Percentiles rank a stretch among this genome's conserved stretches.
These are phyloP conservation scores for Penicillium hordei DNA, from an alignment of 2,329 filamentous ascomycete genomes.

Conservation along the genomic window DNA sequence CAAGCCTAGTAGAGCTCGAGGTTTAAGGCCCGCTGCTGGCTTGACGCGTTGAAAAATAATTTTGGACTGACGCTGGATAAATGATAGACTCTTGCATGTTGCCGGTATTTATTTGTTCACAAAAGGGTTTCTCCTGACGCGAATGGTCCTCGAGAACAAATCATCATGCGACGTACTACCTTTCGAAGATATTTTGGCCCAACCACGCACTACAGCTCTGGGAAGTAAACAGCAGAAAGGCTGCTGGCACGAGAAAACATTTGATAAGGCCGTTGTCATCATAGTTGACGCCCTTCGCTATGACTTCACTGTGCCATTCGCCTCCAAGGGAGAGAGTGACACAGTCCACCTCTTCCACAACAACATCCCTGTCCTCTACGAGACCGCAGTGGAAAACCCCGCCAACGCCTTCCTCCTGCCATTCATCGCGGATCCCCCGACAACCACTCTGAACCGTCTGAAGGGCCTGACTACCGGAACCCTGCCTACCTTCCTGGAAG, in stretches of 20 bases:
- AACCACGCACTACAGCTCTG: constrained; percentile 17
- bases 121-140: constrained; percentile 88
- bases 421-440: constrained; percentile 96
- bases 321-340: constrained; percentile 47
- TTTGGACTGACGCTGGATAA: constrained; percentile 5
- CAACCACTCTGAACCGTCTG: constrained; percentile 84
- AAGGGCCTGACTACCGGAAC: constrained; percentile 96
- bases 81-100: constrained; percentile 64
- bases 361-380: constrained; percentile 81
- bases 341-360: constrained; percentile 73
- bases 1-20: not conserved
- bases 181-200: constrained; percentile 47
- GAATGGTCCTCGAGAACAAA: constrained; percentile 74
- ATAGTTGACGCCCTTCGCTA: constrained; percentile 93
- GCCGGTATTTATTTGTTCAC: constrained; percentile 89
- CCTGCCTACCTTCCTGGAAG: constrained; percentile 88
- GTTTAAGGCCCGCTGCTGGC: not conserved
- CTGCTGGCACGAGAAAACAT: constrained; percentile 95
- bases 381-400: constrained; percentile 71
- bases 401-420: constrained; percentile 84
- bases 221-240: constrained; percentile 55
- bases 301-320: constrained; percentile 87
- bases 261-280: constrained; percentile 86
- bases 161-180: constrained; percentile 70
- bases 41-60: not conserved